Evolutionary conservation across 345 rosid genomes (phyloP), one percentile per base, ranked within the genome.

Genomic region (Raphanus sativus): DNA sequence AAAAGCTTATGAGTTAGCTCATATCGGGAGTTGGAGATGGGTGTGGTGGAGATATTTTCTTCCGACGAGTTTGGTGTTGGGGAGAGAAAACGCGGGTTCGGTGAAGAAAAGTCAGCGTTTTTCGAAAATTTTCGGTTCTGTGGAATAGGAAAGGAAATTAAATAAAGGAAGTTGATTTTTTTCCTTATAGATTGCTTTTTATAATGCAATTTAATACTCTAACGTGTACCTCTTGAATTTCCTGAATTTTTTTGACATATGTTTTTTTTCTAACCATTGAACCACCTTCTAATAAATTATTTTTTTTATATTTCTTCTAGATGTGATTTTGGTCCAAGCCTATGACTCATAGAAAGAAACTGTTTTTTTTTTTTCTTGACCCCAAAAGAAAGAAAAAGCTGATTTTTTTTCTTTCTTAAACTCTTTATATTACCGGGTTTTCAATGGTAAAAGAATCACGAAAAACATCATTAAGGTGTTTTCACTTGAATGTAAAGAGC

Each of bases 41-140:
- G 0, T 4, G 30, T 8, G 42, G 2, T 13, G 62, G 17, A 10
- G 77, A 15, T 62, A 2, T 7, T 10, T 5, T 25, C 45, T 58
- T 70, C 40, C 70, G 71, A 75, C 62, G 54, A 54, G 42, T 34
- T 29, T 60, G 26, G 16, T 64, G 77, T 24, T 64, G 77, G 12
- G 40, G 16, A 70, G 16, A 69, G 88, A 81, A 86, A 85, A 90
- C 89, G 96, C 90, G 91, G 90, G 92, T 83, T 82, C 62, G 82
- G 70, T 76, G 84, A 78, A 75, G 72, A 79, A 85, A 82, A 77
- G 75, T 74, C 48, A 70, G 70, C 15, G 52, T 89, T 80, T 86
- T 86, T 89, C 80, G 83, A 78, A 86, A 81, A 2, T 61, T 36
- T 70, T 71, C 48, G 2, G 21, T 58, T 65, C 66, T 30, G 54